Evolutionary conservation across 768 basidiomycete species (phyloP).

Genomic region (Termitomyces sp.): DNA sequence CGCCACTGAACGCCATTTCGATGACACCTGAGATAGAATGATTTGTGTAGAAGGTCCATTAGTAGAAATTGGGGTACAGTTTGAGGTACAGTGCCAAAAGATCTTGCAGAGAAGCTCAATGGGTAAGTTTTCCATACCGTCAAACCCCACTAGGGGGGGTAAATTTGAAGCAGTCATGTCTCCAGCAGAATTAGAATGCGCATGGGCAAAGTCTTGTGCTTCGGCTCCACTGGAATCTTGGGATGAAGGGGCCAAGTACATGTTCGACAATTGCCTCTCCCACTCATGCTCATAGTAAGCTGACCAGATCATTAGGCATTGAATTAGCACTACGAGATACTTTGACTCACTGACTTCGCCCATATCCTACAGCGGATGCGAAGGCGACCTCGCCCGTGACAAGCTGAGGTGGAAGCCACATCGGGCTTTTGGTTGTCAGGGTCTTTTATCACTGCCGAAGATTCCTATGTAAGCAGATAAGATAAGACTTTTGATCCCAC

Average conservation of each 20-base stretch:
- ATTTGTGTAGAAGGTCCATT: background rate
- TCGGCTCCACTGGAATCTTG: background rate
- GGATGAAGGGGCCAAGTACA: background rate
- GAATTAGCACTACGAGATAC: background rate
- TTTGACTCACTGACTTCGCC: constrained; percentile 7
- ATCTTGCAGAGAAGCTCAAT: constrained; percentile 9
- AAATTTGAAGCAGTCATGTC: background rate
- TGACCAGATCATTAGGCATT: background rate
- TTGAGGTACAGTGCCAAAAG: constrained; percentile 1
- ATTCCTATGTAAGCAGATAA: background rate
- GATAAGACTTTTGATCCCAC: background rate
- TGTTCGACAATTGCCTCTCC: constrained; percentile 2
- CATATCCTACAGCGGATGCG: background rate
- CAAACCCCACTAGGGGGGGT: background rate
- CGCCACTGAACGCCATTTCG: constrained; percentile 7
- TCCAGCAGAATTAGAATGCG: background rate
- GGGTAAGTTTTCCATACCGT: background rate
- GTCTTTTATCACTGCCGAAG: background rate
- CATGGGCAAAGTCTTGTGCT: background rate
- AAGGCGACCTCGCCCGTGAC: background rate
- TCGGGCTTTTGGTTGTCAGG: background rate
- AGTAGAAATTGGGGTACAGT: background rate
- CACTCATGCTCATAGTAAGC: constrained; percentile 4
- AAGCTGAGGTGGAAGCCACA: background rate
- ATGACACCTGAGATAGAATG: constrained; percentile 3